phyloP scores from a whole-genome alignment of 192 early-diverging fungal genomes.

The Haplosporangium gracile region DNA sequence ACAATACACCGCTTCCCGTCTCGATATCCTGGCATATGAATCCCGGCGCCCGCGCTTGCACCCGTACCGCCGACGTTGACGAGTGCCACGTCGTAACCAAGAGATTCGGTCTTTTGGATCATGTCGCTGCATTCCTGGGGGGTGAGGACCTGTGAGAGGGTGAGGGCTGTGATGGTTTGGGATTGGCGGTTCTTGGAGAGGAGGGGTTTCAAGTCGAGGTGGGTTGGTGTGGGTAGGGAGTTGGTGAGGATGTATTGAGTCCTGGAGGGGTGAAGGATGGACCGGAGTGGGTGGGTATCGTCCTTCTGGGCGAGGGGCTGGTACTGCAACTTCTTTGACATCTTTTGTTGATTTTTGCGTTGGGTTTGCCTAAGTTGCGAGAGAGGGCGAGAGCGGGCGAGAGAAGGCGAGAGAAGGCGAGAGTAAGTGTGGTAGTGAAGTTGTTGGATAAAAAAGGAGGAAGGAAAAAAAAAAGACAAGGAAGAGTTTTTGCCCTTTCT shows the following conservation, averaged over 20 bases:
- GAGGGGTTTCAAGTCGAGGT: slow-evolving; percentile 33
- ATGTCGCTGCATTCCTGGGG: slow-evolving; percentile 56
- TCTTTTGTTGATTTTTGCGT: background rate
- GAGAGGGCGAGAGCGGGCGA: no score
- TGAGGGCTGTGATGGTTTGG: slow-evolving; percentile 34
- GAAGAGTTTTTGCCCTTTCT: no score
- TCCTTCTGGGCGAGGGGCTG: background rate
- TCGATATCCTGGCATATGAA: slow-evolving; percentile 38
- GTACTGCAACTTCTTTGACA: background rate
- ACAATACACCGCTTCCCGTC: slow-evolving; percentile 48
- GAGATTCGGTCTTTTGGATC: slow-evolving; percentile 42
- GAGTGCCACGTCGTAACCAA: slow-evolving; percentile 49
- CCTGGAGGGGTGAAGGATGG: slow-evolving; percentile 2
- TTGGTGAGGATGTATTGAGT: background rate
- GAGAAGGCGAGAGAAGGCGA: no score
- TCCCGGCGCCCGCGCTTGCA: background rate
- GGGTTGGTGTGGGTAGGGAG: slow-evolving; percentile 1
- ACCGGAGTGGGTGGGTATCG: slow-evolving; percentile 8
- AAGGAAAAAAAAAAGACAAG: no score
- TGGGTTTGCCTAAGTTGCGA: background rate
- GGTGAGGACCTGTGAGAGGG: slow-evolving; percentile 41
- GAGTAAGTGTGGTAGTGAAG: no score
- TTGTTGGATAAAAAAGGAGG: no score
- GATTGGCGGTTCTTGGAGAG: slow-evolving; percentile 8
- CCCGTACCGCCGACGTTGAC: slow-evolving; percentile 37